These are phyloP conservation scores for Forsythia suspensa DNA, from an alignment of 257 asterid genomes.

Conservation along the genomic window DNA sequence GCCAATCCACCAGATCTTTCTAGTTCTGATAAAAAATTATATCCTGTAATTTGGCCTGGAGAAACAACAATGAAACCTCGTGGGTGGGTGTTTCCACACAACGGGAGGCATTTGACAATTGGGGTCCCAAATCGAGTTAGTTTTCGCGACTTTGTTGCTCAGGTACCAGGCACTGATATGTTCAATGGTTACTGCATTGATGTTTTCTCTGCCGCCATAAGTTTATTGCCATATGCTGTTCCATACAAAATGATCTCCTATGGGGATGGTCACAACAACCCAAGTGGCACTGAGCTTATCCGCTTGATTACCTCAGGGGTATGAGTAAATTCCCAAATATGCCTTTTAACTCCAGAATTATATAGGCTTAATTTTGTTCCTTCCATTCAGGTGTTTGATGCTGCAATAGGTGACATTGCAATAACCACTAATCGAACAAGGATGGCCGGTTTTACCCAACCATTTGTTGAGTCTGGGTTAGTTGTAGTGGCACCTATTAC, in stretches of 20 bases:
- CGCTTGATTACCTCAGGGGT: conserved; percentile 48
- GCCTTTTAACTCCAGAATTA: not conserved
- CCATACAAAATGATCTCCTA: conserved; percentile 42
- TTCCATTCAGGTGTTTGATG: conserved; percentile 29
- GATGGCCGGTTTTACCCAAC: conserved; percentile 36
- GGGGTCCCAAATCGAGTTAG: conserved; percentile 63
- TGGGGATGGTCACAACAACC: conserved; percentile 56
- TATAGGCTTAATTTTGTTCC: not conserved
- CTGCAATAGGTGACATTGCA: conserved; percentile 39
- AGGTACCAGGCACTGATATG: conserved; percentile 29
- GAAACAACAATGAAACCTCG: conserved; percentile 44
- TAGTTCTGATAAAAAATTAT: conserved; percentile 34
- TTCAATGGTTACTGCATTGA: conserved; percentile 61
- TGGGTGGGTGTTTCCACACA: conserved; percentile 67
- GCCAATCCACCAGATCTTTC: conserved; percentile 36
- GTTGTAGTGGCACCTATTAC: conserved; percentile 45
- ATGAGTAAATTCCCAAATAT: conserved; percentile 17
- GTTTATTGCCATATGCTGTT: conserved; percentile 58
- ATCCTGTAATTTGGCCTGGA: conserved; percentile 61
- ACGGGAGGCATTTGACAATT: conserved; percentile 46
- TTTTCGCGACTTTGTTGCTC: conserved; percentile 42
- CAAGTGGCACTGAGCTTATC: conserved; percentile 47
- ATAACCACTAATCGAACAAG: conserved; percentile 27
- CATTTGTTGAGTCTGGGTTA: conserved; percentile 36
- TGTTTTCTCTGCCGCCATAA: conserved; percentile 53